phyloP scores from a whole-genome alignment of 805 yeast species.

The Naumovozyma castellii region DNA sequence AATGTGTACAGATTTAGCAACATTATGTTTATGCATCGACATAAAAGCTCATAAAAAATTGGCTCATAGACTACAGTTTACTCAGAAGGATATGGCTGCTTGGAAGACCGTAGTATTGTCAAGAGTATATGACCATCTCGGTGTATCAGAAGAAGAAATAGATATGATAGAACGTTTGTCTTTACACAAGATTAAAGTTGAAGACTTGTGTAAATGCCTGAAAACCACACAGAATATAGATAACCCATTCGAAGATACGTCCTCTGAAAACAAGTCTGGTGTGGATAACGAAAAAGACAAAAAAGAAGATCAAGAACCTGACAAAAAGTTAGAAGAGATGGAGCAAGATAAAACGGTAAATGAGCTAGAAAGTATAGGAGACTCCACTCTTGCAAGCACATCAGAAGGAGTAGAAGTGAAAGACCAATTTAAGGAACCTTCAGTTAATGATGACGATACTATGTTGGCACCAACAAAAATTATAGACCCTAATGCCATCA shows the following conservation, averaged over 20 bases:
- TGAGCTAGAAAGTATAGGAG: neutral
- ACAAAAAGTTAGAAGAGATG: neutral
- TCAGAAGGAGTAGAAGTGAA: conserved; percentile 1
- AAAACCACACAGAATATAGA: conserved; percentile 40
- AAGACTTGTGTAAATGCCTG: conserved; percentile 60
- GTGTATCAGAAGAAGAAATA: conserved; percentile 65
- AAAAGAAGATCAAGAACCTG: conserved; percentile 4
- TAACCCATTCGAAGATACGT: conserved; percentile 39
- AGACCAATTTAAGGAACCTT: conserved; percentile 1
- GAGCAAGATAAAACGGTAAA: no score
- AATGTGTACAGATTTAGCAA: conserved; percentile 73
- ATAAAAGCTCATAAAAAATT: conserved; percentile 38
- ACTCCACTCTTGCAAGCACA: neutral
- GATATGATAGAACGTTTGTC: conserved; percentile 81
- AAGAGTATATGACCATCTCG: conserved; percentile 71
- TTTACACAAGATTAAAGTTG: conserved; percentile 68
- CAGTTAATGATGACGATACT: conserved; percentile 4
- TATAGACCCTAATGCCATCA: conserved; percentile 28
- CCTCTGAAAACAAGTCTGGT: neutral
- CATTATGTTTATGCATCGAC: conserved; percentile 42
- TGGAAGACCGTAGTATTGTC: conserved; percentile 74
- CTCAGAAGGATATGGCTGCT: conserved; percentile 70
- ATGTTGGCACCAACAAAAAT: conserved; percentile 9
- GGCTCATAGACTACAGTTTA: conserved; percentile 49
- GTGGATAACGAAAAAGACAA: conserved; percentile 4